Evolutionary conservation across 2,329 filamentous ascomycete species (phyloP), one percentile per base, ranked within the genome.

Genomic region (Sphaerulina vaccinii): DNA sequence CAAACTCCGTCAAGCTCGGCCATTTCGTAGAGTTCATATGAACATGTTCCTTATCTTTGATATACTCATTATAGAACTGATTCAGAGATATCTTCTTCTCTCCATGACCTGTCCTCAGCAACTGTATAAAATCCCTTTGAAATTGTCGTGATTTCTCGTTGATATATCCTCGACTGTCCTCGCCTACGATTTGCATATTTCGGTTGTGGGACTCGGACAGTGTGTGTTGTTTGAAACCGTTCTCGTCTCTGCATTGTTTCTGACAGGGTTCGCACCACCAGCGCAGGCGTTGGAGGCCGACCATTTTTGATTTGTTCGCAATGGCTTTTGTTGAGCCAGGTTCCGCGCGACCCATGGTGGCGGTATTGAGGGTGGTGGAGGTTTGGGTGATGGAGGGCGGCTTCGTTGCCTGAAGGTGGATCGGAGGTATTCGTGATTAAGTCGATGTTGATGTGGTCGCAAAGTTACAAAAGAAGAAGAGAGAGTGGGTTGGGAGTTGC

Each of bases 11-110:
- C 62, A 99, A 73, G 48, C 83, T 88, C 3, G 85, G 82, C 90
- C 90, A 97, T 64, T 86, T 86, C 0, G 93, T 97, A 6, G 90
- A 79, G 70, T 96, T 96, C 87, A 97, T 90, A 68, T 97, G 93
- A 7, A 93, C 76, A 68, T 97, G 92, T 64, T 90, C 80, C 70
- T 91, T 90, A 61, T 92, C 86, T 13, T 83, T 79, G 61, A 97
- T 96, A 64, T 95, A 93, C 66, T 91, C 86, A 68, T 97, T 90
- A 72, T 99, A 99, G 70, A 97, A 97, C 56, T 88, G 85, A 66
- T 99, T 99, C 45, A 91, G 82, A 27, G 91, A 81, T 1, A 97
- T 84, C 63, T 84, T 81, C 71, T 99, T 99, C 71, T 96, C 90
- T 57, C 90, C 90, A 65, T 99, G 93, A 0, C 85, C 82, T 0